Percentiles rank a stretch among this genome's conserved stretches.
These are phyloP conservation scores for Fragosphaeria purpurea DNA, from an alignment of 2,329 filamentous ascomycete genomes.

Conservation along the genomic window DNA sequence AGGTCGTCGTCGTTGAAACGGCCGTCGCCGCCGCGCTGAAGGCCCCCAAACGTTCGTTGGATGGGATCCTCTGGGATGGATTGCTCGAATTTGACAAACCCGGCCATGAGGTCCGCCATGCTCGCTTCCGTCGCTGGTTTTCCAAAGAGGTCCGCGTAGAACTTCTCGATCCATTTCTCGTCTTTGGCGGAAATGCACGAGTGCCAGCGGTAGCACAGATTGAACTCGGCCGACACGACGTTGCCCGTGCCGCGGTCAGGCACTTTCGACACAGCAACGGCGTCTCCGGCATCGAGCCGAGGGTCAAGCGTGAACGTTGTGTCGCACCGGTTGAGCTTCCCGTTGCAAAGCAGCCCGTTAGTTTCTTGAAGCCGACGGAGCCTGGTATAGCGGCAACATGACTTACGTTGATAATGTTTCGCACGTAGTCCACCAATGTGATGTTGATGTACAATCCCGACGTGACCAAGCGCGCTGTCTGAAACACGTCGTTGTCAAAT, in stretches of 20 bases:
- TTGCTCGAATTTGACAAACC: conserved; percentile 53
- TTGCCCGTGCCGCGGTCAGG: conserved; percentile 68
- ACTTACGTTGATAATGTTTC: conserved; percentile 56
- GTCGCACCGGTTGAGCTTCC: conserved; percentile 53
- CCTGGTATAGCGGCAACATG: too few relatives aligned
- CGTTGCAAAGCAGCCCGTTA: conserved; percentile 10
- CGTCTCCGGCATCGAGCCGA: conserved; percentile 53
- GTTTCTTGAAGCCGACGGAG: too few relatives aligned
- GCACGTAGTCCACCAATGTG: conserved; percentile 66
- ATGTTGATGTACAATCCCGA: conserved; percentile 72
- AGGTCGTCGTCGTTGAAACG: conserved; percentile 68
- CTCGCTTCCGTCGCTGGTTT: conserved; percentile 47
- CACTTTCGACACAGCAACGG: conserved; percentile 41
- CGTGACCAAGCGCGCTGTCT: conserved; percentile 66
- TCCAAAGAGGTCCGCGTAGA: conserved; percentile 54
- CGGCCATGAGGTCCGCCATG: conserved; percentile 50
- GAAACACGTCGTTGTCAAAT: conserved; percentile 69
- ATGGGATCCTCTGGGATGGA: conserved; percentile 55
- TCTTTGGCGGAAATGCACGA: conserved; percentile 66
- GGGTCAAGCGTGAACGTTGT: conserved; percentile 77
- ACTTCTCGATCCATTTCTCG: conserved; percentile 67
- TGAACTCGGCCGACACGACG: conserved; percentile 80
- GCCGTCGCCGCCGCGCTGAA: conserved; percentile 56
- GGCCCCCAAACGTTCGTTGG: conserved; percentile 56
- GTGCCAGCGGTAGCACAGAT: conserved; percentile 81